These are phyloP conservation scores for Spathaspora passalidarum DNA, from an alignment of 805 yeast genomes.

Conservation along the genomic window DNA sequence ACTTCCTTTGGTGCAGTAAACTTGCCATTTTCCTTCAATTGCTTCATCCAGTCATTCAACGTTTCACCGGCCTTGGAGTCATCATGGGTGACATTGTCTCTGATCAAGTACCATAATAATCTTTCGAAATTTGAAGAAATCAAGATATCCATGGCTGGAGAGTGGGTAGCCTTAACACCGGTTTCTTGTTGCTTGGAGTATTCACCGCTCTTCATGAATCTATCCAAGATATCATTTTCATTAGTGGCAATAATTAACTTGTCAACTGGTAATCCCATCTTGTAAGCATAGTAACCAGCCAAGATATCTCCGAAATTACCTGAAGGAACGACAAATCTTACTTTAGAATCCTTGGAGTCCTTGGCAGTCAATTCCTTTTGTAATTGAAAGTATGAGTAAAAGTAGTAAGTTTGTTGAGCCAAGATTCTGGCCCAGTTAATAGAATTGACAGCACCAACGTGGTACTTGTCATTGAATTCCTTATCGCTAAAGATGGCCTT, in stretches of 20 bases:
- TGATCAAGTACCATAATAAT: conserved; percentile 88
- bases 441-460: conserved; percentile 96
- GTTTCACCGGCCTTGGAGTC: conserved; percentile 70
- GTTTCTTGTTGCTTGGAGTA: conserved; percentile 65
- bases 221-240: conserved; percentile 89
- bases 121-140: conserved; percentile 96
- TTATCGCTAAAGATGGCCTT: conserved; percentile 88
- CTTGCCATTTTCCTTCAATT: conserved; percentile 72
- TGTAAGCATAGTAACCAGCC: conserved; percentile 92
- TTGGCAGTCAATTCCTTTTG: conserved; percentile 26
- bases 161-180: conserved; percentile 76
- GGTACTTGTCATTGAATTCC: conserved; percentile 84
- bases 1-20: conserved; percentile 68
- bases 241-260: conserved; percentile 91
- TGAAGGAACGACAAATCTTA: conserved; percentile 90
- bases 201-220: conserved; percentile 83
- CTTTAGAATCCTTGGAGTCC: conserved; percentile 34
- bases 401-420: conserved; percentile 97
- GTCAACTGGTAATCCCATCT: conserved; percentile 92
- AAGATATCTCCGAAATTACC: conserved; percentile 98
- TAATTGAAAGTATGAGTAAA: conserved; percentile 83
- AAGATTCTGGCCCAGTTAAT: conserved; percentile 99
- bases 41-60: conserved; percentile 72
- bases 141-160: conserved; percentile 98
- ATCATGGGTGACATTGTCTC: conserved; percentile 55